Base-by-base conservation (phyloP, 2,329 filamentous ascomycete species). In the Curvularia sp. region DNA sequence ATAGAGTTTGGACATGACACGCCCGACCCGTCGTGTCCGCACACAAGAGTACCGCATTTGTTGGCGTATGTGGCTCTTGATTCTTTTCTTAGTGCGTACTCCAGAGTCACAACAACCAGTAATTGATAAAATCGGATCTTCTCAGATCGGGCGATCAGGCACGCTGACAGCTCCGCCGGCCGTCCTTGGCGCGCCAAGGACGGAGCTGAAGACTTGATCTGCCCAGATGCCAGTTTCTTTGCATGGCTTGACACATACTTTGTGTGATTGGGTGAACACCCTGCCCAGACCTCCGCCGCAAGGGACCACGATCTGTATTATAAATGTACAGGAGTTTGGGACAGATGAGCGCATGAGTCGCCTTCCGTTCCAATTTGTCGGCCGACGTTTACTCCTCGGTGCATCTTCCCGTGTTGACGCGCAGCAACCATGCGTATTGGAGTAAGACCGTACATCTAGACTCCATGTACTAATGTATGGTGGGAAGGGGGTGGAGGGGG, bases 1-100 rank as follows among this genome's bases (percentile, higher is more conserved):
- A 15, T 45, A 49, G 15, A 49, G 46, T 49, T 49, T 49, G 28
- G 46, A 23, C 28, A 38, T 49, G 46, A 36, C 32, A 48, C 30
- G 30, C 5, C 13, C 18, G 28, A 19, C 19, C 46, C 19, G 46
- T 18, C 19, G 15, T 36, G 34, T 4, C 34, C 10, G 32, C n/a
- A 36, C 32, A 18, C 15, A 6, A n/a, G n/a, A n/a, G 34, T 18
- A 36, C 18, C 34, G 34, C 15, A 34, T 18, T 36, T 18, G 12
- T 15, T 18, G 6, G 3, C 34, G 6, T 36, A n/a, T 15, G 4
- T 18, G 34, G 15, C 34, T 18, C 32, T n/a, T 5, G 32, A n/a
- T 36, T 7, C 5, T n/a, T n/a, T 18, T n/a, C n/a, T 15, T 36
- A 36, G 34, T 4, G 34, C 8, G 12, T 36, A n/a, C 15, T 36